These are phyloP conservation scores for Oxalis stricta DNA, from an alignment of 441 rosid genomes.

Conservation along the genomic window DNA sequence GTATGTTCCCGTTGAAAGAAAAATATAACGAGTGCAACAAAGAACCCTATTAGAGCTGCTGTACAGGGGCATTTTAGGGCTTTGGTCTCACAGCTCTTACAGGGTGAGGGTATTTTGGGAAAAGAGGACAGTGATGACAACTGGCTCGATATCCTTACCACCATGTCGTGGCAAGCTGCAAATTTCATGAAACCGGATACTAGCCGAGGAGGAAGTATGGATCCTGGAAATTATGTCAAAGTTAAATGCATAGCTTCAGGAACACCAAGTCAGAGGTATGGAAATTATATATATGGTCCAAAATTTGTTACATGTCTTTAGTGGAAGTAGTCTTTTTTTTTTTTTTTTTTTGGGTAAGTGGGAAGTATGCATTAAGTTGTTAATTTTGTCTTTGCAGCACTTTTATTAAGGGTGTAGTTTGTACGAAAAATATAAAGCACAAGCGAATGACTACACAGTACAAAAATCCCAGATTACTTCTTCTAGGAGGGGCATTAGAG, in stretches of 20 bases:
- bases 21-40: constrained; percentile 50
- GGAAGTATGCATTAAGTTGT: constrained; percentile 8
- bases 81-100: constrained; percentile 75
- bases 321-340: too few species aligned
- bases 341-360: too few species aligned
- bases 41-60: constrained; percentile 58
- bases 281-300: background rate
- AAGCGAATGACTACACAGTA: constrained; percentile 92
- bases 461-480: constrained; percentile 73
- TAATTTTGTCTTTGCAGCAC: constrained; percentile 34
- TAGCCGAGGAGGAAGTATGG: constrained; percentile 97
- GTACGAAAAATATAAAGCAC: constrained; percentile 90
- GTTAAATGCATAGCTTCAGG: constrained; percentile 86
- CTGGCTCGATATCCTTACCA: constrained; percentile 76
- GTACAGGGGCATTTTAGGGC: constrained; percentile 89
- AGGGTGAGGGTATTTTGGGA: constrained; percentile 49
- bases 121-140: constrained; percentile 38
- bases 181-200: constrained; percentile 90
- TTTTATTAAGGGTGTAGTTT: constrained; percentile 71
- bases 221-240: constrained; percentile 84
- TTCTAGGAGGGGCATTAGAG: constrained; percentile 88
- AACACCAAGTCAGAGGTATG: constrained; percentile 69
- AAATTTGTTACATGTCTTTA: too few species aligned
- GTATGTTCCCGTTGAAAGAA: constrained; percentile 43
- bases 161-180: constrained; percentile 89